These are phyloP conservation scores for Middelhovenomyces tepae DNA, from an alignment of 805 yeast genomes.

Conservation along the genomic window DNA sequence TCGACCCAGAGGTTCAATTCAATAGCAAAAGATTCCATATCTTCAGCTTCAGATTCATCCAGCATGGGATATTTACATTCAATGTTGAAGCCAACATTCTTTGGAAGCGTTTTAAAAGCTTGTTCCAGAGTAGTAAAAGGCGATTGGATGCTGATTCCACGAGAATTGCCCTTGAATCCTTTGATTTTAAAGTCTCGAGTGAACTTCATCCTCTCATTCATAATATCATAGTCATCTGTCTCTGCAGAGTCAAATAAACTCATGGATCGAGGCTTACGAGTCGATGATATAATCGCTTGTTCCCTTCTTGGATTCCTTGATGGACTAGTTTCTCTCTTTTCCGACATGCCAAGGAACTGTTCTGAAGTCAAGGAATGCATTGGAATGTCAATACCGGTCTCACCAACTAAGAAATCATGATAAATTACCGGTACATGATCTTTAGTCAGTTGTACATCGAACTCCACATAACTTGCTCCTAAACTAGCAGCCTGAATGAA, in stretches of 20 bases:
- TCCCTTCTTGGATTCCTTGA: neutral
- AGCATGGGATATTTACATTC: constrained; percentile 94
- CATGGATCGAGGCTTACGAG: constrained; percentile 31
- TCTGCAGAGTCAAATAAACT: constrained; percentile 31
- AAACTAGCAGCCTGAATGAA: constrained; percentile 93
- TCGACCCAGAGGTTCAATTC: constrained; percentile 86
- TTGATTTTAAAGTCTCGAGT: constrained; percentile 84
- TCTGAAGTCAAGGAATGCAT: constrained; percentile 88
- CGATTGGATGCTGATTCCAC: constrained; percentile 86
- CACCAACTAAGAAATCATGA: constrained; percentile 91
- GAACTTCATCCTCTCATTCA: constrained; percentile 60
- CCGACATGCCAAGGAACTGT: constrained; percentile 46
- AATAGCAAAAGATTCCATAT: constrained; percentile 73
- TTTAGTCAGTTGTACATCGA: constrained; percentile 91
- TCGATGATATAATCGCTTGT: constrained; percentile 11
- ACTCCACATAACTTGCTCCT: constrained; percentile 95
- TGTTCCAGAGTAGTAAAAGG: constrained; percentile 84
- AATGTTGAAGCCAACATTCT: constrained; percentile 82
- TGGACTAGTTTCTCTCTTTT: neutral
- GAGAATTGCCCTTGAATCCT: constrained; percentile 85
- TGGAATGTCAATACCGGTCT: constrained; percentile 91
- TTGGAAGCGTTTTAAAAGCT: constrained; percentile 71
- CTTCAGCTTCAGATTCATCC: constrained; percentile 84
- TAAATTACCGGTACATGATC: constrained; percentile 88
- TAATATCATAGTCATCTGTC: constrained; percentile 24